Evolutionary conservation across 352 stramenopile species (phyloP).

Genomic region (Albugo laibachii): DNA sequence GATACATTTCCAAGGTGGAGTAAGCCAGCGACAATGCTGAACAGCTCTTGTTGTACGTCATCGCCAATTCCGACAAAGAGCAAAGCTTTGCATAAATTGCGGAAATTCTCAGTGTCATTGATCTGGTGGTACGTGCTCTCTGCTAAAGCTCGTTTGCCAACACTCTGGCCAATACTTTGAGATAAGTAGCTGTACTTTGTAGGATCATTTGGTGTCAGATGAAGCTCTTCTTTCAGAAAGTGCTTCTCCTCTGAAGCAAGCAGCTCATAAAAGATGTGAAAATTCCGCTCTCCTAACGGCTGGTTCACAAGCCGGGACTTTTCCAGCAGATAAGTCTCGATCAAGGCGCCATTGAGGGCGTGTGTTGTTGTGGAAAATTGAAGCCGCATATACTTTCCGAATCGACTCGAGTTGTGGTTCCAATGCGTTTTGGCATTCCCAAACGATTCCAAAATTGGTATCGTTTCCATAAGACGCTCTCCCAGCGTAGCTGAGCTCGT

Average conservation of each 20-base stretch:
- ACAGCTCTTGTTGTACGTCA: slow-evolving; percentile 8
- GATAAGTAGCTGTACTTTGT: slow-evolving; percentile 27
- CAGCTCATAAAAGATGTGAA: slow-evolving; percentile 71
- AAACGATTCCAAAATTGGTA: slow-evolving; percentile 81
- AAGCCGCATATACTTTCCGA: slow-evolving; percentile 83
- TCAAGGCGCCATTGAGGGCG: slow-evolving; percentile 46
- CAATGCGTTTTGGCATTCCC: slow-evolving; percentile 61
- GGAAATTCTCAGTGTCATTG: slow-evolving; percentile 15
- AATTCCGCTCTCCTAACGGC: slow-evolving; percentile 54
- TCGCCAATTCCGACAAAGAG: slow-evolving; percentile 11
- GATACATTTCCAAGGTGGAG: slow-evolving; percentile 50
- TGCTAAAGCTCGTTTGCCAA: too few relatives aligned
- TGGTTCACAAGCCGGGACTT: slow-evolving; percentile 54
- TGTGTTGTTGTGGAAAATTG: slow-evolving; percentile 46
- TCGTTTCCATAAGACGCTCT: slow-evolving; percentile 69
- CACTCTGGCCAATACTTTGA: slow-evolving; percentile 13
- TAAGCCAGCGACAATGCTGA: slow-evolving; percentile 16
- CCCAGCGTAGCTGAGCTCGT: slow-evolving; percentile 45
- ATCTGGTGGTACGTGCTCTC: slow-evolving; percentile 1
- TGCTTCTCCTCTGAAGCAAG: slow-evolving; percentile 9
- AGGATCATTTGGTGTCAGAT: slow-evolving; percentile 2
- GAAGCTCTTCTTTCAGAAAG: slow-evolving; percentile 3
- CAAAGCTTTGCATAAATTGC: slow-evolving; percentile 13
- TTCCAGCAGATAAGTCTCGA: slow-evolving; percentile 58
- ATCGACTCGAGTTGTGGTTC: slow-evolving; percentile 82